phyloP scores from a whole-genome alignment of 1,284 basidiomycete species.

The Melampsora americana region DNA sequence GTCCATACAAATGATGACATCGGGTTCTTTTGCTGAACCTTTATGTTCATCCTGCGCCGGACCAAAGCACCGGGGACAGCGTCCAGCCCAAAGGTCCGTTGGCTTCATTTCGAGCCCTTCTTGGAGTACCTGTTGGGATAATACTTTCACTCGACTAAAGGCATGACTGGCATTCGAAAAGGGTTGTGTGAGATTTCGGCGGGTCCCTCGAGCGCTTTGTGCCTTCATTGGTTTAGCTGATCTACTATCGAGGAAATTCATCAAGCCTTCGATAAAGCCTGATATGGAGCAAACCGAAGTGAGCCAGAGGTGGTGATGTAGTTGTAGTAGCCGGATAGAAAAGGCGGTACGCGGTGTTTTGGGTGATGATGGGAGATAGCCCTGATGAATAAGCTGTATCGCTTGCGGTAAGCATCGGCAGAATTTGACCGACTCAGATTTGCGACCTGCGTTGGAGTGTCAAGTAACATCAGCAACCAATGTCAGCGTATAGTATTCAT shows the following conservation, averaged over 20 bases:
- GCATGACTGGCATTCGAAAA: neutral
- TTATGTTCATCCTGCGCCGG: neutral
- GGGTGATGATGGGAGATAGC: neutral
- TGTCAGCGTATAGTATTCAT: neutral
- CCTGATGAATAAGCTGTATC: neutral
- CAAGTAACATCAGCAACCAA: neutral
- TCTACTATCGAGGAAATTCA: neutral
- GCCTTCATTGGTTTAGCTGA: neutral
- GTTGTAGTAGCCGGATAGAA: neutral
- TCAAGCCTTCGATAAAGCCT: neutral
- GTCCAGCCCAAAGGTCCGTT: neutral
- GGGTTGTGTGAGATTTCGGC: neutral
- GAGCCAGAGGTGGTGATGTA: neutral
- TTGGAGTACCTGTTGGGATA: neutral
- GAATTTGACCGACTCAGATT: neutral
- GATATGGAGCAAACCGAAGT: neutral
- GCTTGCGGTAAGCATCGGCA: neutral
- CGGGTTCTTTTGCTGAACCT: neutral
- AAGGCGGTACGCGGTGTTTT: neutral
- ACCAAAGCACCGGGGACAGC: neutral
- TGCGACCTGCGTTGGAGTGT: neutral
- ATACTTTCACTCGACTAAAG: neutral
- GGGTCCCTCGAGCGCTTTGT: neutral
- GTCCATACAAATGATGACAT: conserved; percentile 1
- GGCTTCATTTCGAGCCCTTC: neutral